Evolutionary conservation across 2,329 filamentous ascomycete species (phyloP), one percentile per base, ranked within the genome.

Genomic region (Phyllosticta ampelicida): DNA sequence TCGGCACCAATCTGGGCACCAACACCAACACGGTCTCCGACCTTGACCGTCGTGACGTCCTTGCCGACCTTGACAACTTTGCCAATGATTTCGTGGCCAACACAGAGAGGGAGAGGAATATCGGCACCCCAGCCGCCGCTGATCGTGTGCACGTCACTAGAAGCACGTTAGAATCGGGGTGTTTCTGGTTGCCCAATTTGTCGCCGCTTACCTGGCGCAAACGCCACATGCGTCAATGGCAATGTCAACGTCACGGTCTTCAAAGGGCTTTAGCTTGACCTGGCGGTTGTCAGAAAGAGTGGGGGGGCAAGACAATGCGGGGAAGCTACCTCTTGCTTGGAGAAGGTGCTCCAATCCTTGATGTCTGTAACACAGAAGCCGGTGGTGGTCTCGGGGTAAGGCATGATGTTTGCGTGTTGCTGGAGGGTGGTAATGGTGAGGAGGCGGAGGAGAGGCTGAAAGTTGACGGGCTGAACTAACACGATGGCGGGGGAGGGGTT

Each of bases 241-340:
- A 74, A 96, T 83, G 70, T 95, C 90, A 66, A 96, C 83, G 69
- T 96, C 90, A 73, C 89, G 81, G 70, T 91, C 88, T 63, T 86
- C 89, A 70, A 95, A 95, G 18, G 87, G 87, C 77, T 95, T 94
- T 60, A 91, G 84, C 65, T 85, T 81, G 77, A 89, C 90, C 77
- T 91, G 72, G 44, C 20, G 56, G 51, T 20, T 23, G 58, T 55
- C 49, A 59, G 53, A 48, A 23, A 48, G 49, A 52, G 51, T 49
- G 54, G 19, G 53, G n/a, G 53, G 51, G 16, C 50, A 19, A 11
- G 50, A 26, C 26, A 30, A 53, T 49, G 53, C 36, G 53, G 23
- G 10, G 16, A 49, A 65, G 72, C 60, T 66, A 82, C 80, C 63
- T 77, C 75, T 68, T 80, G 72, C 70, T 80, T 81, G 65, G 78